A percentile compares a stretch with the other conserved stretches of the same genome.
phyloP scores from a whole-genome alignment of 164 flowering plant genomes.

The Cinnamomum micranthum region DNA sequence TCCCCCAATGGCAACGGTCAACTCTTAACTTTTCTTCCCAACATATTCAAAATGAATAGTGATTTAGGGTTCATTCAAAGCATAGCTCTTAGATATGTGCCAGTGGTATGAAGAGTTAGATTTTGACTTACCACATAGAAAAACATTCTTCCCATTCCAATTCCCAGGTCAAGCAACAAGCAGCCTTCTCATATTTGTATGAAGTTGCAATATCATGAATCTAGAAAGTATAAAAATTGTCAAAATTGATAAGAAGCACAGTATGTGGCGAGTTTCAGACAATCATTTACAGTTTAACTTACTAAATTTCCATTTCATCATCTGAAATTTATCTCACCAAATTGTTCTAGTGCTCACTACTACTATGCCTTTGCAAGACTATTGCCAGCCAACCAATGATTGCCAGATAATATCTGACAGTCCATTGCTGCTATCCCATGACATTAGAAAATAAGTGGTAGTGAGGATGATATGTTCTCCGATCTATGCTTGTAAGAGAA shows the following conservation, averaged over 20 bases:
- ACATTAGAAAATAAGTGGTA: background rate
- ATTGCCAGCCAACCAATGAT: constrained; percentile 52
- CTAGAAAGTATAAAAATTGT: background rate
- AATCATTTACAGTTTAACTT: background rate
- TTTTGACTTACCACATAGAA: constrained; percentile 52
- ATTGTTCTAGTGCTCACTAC: background rate
- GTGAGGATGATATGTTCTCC: background rate
- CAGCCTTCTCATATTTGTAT: constrained; percentile 26
- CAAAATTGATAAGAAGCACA: background rate
- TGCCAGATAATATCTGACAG: constrained; percentile 38
- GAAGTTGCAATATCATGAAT: background rate
- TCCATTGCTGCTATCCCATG: constrained; percentile 42
- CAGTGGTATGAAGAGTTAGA: background rate
- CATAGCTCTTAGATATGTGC: background rate
- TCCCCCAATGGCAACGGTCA: too few species aligned
- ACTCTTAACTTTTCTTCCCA: background rate
- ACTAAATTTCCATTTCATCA: background rate
- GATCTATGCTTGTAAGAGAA: background rate
- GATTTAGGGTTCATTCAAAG: background rate
- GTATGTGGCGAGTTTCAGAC: background rate
- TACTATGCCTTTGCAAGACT: constrained; percentile 39
- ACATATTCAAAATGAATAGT: background rate
- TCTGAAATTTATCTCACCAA: background rate
- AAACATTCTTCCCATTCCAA: constrained; percentile 49
- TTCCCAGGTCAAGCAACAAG: constrained; percentile 51